Base-by-base conservation (phyloP, 768 basidiomycete genomes). In the Leucocoprinus birnbaumii region DNA sequence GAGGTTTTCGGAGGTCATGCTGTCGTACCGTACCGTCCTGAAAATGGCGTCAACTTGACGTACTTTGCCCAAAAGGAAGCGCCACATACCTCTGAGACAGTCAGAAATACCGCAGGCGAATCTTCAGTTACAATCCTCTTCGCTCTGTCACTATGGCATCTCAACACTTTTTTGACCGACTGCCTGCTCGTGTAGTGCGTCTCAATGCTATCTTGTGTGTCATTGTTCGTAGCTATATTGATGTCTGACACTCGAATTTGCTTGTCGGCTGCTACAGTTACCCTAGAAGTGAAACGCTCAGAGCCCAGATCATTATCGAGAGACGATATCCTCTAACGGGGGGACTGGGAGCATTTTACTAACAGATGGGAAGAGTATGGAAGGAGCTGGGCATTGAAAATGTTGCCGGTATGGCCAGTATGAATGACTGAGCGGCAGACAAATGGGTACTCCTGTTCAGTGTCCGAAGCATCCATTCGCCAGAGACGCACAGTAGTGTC, bases 11-110 rank as follows among this genome's bases (percentile, higher is more conserved):
- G 42, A 95, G 69, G 65, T 96, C 93, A 65, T 95, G 93, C 64
- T 94, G 92, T 22, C 93, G 80, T 9, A 94, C 91, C 25, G 86
- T 80, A 3, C 91, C 92, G 69, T 96, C 93, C 87, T 93, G 13
- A 13, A 54, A 27, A 35, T 18, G 25, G 38, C 31, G 31, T 25
- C 48, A 7, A 40, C 14, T 38, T 41, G 35, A 59, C 56, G 6
- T 14, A 51, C 24, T 6, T 66, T n/a, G 16, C 18, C 34, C n/a
- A 21, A 51, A 40, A 3, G 19, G 42, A 18, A 38, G 22, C 13
- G 24, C 25, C 14, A 42, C 78, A 27, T 49, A 86, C 89, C 79
- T 91, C 89, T n/a, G 82, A 78, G n/a, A 89, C 85, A 0, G 90
- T 85, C 22, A 92, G 66, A 66, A 92, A 92, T 41, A 82, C 60